Percentiles rank a stretch among this genome's conserved stretches.
These are phyloP conservation scores for Pharus latifolius DNA, from an alignment of 176 grass and related monocot genomes.

Conservation along the genomic window DNA sequence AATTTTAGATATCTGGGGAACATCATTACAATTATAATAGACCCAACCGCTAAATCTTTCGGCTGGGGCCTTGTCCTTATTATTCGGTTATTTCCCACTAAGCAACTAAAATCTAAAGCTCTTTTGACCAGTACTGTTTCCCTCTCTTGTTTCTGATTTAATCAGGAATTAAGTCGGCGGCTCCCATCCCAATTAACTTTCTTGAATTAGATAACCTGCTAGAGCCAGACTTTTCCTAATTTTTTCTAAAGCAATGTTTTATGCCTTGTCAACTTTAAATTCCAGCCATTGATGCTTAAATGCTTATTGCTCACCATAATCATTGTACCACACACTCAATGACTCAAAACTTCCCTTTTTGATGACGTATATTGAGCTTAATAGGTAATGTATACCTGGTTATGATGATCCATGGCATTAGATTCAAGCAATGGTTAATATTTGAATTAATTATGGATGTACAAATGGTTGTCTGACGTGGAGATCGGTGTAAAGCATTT, in stretches of 20 bases:
- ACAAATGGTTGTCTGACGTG: constrained; percentile 18
- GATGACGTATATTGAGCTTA: not conserved
- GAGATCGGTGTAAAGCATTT: constrained; percentile 19
- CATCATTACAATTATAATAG: constrained; percentile 17
- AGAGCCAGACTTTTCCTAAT: not conserved
- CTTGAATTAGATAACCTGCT: not conserved
- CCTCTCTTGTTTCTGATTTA: constrained; percentile 18
- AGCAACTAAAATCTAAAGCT: constrained; percentile 20
- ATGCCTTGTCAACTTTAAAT: constrained; percentile 34
- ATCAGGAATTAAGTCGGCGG: constrained; percentile 8
- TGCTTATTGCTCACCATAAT: constrained; percentile 21
- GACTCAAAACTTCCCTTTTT: constrained; percentile 14
- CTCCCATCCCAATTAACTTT: constrained; percentile 22
- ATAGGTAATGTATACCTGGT: not conserved
- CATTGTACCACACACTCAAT: constrained; percentile 24
- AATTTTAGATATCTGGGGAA: not conserved
- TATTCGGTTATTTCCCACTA: constrained; percentile 36
- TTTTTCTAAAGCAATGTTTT: constrained; percentile 8
- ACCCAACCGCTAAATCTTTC: constrained; percentile 11
- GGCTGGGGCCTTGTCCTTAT: constrained; percentile 29
- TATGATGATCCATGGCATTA: constrained; percentile 4
- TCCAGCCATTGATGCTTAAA: constrained; percentile 21
- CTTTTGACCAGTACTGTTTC: constrained; percentile 8
- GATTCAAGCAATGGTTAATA: constrained; percentile 19
- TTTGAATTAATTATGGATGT: constrained; percentile 13